Conservation (phyloP, 2,329 filamentous ascomycete species). For the Fusarium incarnatum region DNA sequence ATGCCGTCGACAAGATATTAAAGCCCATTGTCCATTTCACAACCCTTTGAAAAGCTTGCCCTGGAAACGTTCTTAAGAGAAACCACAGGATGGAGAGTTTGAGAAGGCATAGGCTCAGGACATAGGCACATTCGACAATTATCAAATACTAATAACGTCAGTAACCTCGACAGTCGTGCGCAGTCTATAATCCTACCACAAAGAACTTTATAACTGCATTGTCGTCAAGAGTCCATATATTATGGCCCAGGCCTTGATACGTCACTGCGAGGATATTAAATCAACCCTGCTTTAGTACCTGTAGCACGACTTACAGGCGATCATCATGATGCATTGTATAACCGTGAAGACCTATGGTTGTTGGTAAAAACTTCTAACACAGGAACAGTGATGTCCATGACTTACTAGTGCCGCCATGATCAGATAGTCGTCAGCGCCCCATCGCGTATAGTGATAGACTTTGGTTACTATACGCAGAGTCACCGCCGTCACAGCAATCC, state of each 20-base stretch:
- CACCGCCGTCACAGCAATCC: neutral
- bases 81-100: constrained; percentile 8
- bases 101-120: neutral
- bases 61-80: neutral
- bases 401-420: neutral
- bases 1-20: neutral
- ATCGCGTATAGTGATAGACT: neutral
- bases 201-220: neutral
- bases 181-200: fast-evolving
- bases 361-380: neutral
- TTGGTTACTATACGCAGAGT: neutral
- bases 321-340: neutral
- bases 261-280: neutral
- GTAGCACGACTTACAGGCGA: neutral
- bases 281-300: fast-evolving
- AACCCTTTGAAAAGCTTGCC: fast-evolving
- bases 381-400: fast-evolving
- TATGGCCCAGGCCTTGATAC: neutral
- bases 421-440: constrained; percentile 3
- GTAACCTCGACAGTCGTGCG: fast-evolving
- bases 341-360: fast-evolving
- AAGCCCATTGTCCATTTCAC: neutral
- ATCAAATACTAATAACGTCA: neutral
- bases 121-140: neutral
- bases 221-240: neutral